Evolutionary conservation across 768 basidiomycete genomes (phyloP).

Genomic region (Naganishia onofrii): DNA sequence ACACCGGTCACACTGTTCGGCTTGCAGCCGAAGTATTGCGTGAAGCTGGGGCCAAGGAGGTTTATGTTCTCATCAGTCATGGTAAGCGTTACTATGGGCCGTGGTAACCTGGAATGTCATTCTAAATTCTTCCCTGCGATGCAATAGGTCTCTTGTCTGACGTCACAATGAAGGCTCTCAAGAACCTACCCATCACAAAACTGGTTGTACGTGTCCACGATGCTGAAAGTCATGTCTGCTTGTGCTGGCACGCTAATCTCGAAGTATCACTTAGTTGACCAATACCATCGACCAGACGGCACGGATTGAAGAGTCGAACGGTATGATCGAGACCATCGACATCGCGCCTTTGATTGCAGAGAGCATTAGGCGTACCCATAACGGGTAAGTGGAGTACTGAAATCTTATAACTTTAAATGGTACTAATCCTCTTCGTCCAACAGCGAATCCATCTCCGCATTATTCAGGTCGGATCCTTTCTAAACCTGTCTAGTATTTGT

Average conservation of each 20-base stretch:
- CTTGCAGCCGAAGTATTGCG: constrained; percentile 83
- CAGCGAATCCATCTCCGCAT: constrained; percentile 51
- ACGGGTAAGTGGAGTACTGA: constrained; percentile 57
- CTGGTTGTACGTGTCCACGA: constrained; percentile 64
- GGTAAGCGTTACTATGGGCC: constrained; percentile 48
- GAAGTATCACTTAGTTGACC: constrained; percentile 56
- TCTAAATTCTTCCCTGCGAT: no score
- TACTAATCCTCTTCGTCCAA: background rate
- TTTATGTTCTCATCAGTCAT: constrained; percentile 92
- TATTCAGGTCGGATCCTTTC: constrained; percentile 43
- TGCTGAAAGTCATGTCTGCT: background rate
- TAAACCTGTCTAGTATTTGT: constrained; percentile 14
- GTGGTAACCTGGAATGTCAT: no score
- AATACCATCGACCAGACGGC: constrained; percentile 90
- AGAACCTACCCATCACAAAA: constrained; percentile 76
- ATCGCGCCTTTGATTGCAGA: constrained; percentile 92
- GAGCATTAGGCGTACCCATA: constrained; percentile 91
- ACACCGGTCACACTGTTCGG: constrained; percentile 65
- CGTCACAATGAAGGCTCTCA: constrained; percentile 72
- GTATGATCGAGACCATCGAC: constrained; percentile 88
- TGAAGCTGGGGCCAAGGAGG: constrained; percentile 80
- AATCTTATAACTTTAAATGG: background rate
- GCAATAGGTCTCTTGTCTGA: constrained; percentile 78
- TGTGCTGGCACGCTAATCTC: background rate
- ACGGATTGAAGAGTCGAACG: constrained; percentile 65